Base-by-base conservation (phyloP, 2,329 filamentous ascomycete genomes). In the Aschersonia sp. region DNA sequence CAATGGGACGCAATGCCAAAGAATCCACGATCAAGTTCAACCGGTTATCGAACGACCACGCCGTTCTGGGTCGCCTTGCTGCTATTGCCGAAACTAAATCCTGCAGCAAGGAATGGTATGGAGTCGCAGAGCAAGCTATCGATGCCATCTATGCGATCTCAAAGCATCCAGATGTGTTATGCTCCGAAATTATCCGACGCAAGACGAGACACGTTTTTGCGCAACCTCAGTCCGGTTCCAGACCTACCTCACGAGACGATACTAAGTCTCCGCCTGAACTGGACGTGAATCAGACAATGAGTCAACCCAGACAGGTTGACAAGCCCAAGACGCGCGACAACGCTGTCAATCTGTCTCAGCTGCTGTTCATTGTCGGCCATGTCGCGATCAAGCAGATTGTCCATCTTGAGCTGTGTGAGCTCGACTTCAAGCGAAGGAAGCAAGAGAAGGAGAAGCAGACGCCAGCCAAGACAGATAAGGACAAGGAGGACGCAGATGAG, bases 361-460 rank as follows among this genome's bases (percentile, higher is more conserved):
- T 98, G 2, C 73, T 98, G 0, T 97, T 97, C 61, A 84, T 95
- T 37, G 90, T 97, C 32, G 92, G 92, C 0, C 92, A 98, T 59
- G 85, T 97, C 44, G 92, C 92, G 11, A 92, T 98, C 61, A 98
- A 98, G 68, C 94, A 98, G 61, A 98, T 98, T 56, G 94, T 98
- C 1, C 92, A 98, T 62, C 77, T 98, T 9, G 92, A 98, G 58
- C 74, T 97, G n/a, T 95, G 89, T 62, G 92, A 98, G 61, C 79
- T 92, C 45, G 92, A 98, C 64, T 98, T 98, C 66, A 98, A 98
- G 71, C 84, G 90, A 47, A 79, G 90, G 54, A 98, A 98, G 71
- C 83, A 86, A 41, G 87, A 92, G 50, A 87, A 88, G 56, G 86
- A 92, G 59, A 89, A 87, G 69, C 73, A 66, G 11, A 59, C 67